phyloP scores from a whole-genome alignment of 768 basidiomycete species.

The Xanthoconium purpureum region DNA sequence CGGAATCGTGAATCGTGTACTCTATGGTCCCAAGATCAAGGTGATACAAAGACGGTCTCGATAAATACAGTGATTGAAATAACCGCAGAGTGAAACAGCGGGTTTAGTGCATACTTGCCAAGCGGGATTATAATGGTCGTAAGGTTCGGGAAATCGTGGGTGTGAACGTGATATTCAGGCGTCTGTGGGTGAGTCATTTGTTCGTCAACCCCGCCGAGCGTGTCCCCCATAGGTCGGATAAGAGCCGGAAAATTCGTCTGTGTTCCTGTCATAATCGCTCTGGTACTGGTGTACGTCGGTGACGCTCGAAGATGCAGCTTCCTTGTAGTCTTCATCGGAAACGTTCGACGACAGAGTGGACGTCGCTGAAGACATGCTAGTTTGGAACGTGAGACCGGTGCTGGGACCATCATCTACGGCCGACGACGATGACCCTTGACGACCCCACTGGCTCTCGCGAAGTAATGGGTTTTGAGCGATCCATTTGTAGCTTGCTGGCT shows the following conservation, averaged over 20 bases:
- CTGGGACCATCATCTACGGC: constrained; percentile 18
- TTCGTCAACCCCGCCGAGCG: not conserved
- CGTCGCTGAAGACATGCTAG: constrained; percentile 37
- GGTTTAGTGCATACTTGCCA: not conserved
- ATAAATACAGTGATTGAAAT: constrained; percentile 20
- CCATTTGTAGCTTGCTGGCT: constrained; percentile 39
- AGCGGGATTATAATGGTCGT: constrained; percentile 14
- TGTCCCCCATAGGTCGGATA: constrained; percentile 11
- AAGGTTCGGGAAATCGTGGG: constrained; percentile 12
- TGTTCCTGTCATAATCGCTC: constrained; percentile 19
- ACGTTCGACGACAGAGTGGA: constrained; percentile 34
- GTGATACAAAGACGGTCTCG: constrained; percentile 9
- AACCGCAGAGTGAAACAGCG: constrained; percentile 6
- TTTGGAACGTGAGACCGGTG: constrained; percentile 34
- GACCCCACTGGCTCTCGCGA: constrained; percentile 28
- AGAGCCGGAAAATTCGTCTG: constrained; percentile 12
- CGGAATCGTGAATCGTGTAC: constrained; percentile 71
- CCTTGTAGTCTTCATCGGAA: constrained; percentile 35
- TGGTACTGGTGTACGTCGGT: constrained; percentile 32
- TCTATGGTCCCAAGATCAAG: constrained; percentile 43
- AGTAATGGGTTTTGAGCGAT: constrained; percentile 38
- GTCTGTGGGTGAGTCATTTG: not conserved
- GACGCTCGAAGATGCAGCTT: constrained; percentile 30
- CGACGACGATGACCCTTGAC: constrained; percentile 10
- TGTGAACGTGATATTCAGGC: not conserved